Base-by-base conservation (phyloP, 768 basidiomycete genomes). In the Chlorophyllum brunneum region DNA sequence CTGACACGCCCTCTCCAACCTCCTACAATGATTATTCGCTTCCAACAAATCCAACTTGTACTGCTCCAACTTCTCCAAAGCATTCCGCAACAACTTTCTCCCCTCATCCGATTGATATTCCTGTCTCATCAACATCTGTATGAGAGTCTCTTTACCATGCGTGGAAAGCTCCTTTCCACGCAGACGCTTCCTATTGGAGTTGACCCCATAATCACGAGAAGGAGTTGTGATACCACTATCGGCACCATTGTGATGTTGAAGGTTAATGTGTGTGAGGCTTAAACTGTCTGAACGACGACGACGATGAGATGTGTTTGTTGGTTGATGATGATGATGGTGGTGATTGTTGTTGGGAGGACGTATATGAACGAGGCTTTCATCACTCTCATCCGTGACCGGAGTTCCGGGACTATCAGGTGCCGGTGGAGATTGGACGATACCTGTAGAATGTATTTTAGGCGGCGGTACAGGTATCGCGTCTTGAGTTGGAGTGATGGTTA, bases 101-200 rank as follows among this genome's bases (percentile, higher is more conserved):
- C 22, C 4, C n/a, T 51, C 49, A 16, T 51, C 49, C 4, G n/a
- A 11, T 16, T 33, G 31, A n/a, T 8, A 1, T 24, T 51, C 49
- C 24, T 51, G 49, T 10, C 23, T 23, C 20, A 51, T 33, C n/a
- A 51, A 40, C 22, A 51, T 23, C 7, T 51, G 40, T 2, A 41
- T 42, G 6, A 51, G 31, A 13, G 49, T 51, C 10, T 51, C 49
- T n/a, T 51, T 51, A 22, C 22, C n/a, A 24, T 43, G 41, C 2
- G 49, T 51, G 4, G 40, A 26, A 7, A 51, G 49, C 34, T 51
- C 49, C 30, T 42, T 51, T 23, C 10, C 29, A 15, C 40, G 49
- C 23, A 42, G 41, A 30, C 49, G 49, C 13, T n/a, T 31, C 8
- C 47, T 15, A 18, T n/a, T 50, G 29, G 27, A 38, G 15, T 10